Evolutionary conservation across 768 basidiomycete genomes (phyloP), one percentile per base, ranked within the genome.

Genomic region (Antrodiella citrinella): DNA sequence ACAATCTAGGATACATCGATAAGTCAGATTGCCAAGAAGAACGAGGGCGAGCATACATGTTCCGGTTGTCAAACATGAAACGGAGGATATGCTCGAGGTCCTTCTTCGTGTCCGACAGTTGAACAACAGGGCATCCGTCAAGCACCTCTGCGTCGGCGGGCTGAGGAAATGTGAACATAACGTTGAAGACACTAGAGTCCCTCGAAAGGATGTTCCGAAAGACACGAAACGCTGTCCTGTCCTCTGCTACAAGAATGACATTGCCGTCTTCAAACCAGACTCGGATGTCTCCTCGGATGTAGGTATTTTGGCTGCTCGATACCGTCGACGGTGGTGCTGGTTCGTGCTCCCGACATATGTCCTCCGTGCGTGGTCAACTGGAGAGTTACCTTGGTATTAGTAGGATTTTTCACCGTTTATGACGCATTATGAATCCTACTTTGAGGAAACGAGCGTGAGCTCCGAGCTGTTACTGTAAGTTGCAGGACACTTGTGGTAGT

Each of bases 151-250:
- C 19, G 18, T 45, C 23, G 18, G 19, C 44, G 3, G 59, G 60
- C 40, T 56, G 53, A 15, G 55, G 54, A 18, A 59, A 53, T 1
- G 52, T 38, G 44, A 51, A 58, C 60, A 61, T 61, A 41, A 59
- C 51, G 18, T 49, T n/a, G 45, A 61, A 59, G 5, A 58, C 55
- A 18, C 52, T 52, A n/a, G 57, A 59, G 46, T 53, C 19, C 4
- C 26, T 45, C 10, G 56, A 50, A 11, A 62, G 50, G 26, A 62
- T 42, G 35, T 55, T 52, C 15, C 45, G 50, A 40, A 56, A 51
- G 2, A 58, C 57, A 18, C 55, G 54, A 35, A 56, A 58, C 30
- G 50, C 51, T 10, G 48, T 52, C 3, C 19, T 35, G 30, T 35
- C 15, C 15, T 35, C 30, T 7, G 30, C 15, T 7, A 35, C 30